Evolutionary conservation across 805 yeast genomes (phyloP).

Genomic region (Candida namnaoensis): DNA sequence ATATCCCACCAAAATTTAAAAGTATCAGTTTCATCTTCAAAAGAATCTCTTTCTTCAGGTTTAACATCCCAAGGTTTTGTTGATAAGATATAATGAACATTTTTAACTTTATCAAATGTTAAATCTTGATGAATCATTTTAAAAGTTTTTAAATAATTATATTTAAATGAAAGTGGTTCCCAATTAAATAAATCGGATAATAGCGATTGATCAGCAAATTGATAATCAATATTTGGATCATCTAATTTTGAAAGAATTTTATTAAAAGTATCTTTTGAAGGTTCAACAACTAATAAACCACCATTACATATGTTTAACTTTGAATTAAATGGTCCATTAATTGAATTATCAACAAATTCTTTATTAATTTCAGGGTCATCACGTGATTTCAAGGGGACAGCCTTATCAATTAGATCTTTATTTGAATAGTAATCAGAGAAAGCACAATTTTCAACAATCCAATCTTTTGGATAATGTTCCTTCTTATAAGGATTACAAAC

Average conservation of each 20-base stretch:
- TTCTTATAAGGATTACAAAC: slow-evolving; percentile 49
- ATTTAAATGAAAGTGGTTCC: slow-evolving; percentile 42
- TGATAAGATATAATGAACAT: slow-evolving; percentile 45
- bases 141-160: slow-evolving; percentile 50
- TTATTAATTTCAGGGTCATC: slow-evolving; percentile 8
- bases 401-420: no score
- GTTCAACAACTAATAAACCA: slow-evolving; percentile 46
- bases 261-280: slow-evolving; percentile 27
- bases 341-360: slow-evolving; percentile 8
- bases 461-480: slow-evolving; percentile 43
- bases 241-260: slow-evolving; percentile 31
- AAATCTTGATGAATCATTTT: slow-evolving; percentile 32
- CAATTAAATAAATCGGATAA: slow-evolving; percentile 48
- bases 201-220: slow-evolving; percentile 51
- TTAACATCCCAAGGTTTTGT: slow-evolving; percentile 55
- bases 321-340: slow-evolving; percentile 31
- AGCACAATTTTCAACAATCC: slow-evolving; percentile 44
- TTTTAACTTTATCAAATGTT: slow-evolving; percentile 42
- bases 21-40: slow-evolving; percentile 34
- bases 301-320: slow-evolving; percentile 44
- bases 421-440: slow-evolving; percentile 28
- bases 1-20: slow-evolving; percentile 43
- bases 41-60: slow-evolving; percentile 11
- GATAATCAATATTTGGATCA: slow-evolving; percentile 30
- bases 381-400: no score